These are phyloP conservation scores for Ogataea siamensis DNA, from an alignment of 805 yeast species.

Conservation along the genomic window DNA sequence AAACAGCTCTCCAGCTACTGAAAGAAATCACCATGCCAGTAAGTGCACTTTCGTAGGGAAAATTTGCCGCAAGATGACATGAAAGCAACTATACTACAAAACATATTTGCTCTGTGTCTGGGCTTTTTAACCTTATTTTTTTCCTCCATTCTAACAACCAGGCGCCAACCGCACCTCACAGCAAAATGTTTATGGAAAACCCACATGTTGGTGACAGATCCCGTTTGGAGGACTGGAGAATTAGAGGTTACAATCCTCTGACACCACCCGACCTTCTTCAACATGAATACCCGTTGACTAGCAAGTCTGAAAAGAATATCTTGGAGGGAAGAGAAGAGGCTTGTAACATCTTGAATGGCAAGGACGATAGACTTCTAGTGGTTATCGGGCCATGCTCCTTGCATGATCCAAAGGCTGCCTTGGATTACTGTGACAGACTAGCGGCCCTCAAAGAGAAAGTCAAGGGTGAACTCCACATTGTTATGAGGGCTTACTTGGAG, in stretches of 20 bases:
- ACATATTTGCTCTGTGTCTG: too few species aligned
- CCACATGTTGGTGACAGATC: constrained; percentile 80
- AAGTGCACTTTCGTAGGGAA: background rate
- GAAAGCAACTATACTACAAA: too few species aligned
- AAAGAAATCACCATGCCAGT: constrained; percentile 7
- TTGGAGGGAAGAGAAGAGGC: constrained; percentile 75
- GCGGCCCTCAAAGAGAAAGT: constrained; percentile 56
- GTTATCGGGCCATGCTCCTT: constrained; percentile 97
- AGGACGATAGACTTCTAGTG: constrained; percentile 82
- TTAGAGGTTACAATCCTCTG: constrained; percentile 88
- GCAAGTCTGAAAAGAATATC: constrained; percentile 58
- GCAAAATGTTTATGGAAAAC: constrained; percentile 78
- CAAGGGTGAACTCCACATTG: constrained; percentile 72
- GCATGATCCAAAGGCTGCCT: constrained; percentile 90
- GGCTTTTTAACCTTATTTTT: background rate
- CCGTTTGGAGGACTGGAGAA: constrained; percentile 74
- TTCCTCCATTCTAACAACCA: constrained; percentile 7
- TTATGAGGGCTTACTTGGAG: constrained; percentile 97
- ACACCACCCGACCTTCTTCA: constrained; percentile 94
- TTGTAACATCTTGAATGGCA: constrained; percentile 68
- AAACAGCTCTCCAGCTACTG: background rate
- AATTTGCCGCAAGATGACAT: background rate
- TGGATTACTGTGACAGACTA: constrained; percentile 78
- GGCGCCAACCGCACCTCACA: constrained; percentile 25
- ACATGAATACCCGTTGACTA: constrained; percentile 73